Conservation (phyloP, 768 basidiomycete species). For the Auricularia heimuer region DNA sequence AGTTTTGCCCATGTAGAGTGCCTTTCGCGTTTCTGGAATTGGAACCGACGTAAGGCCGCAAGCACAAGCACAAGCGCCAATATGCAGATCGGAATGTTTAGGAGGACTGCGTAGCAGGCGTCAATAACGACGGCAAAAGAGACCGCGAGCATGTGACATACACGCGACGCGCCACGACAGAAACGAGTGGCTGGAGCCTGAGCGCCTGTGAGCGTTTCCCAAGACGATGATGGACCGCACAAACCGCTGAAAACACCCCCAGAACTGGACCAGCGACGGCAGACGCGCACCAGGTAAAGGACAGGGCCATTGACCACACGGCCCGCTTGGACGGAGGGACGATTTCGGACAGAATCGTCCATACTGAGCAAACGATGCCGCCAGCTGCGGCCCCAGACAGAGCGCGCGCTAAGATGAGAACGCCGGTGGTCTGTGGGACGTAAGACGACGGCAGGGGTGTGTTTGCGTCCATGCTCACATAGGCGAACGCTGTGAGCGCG, state of each 20-base stretch:
- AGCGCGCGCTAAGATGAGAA: conserved; percentile 58
- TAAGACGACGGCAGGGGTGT: background rate
- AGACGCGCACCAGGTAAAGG: conserved; percentile 69
- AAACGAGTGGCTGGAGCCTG: conserved; percentile 3
- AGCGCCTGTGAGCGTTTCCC: background rate
- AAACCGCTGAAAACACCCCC: conserved; percentile 72
- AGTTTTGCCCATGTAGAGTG: conserved; percentile 27
- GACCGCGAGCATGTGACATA: conserved; percentile 31
- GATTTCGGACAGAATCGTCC: conserved; percentile 80
- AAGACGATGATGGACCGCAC: conserved; percentile 16
- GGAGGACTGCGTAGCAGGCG: conserved; percentile 46
- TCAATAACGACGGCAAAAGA: conserved; percentile 9
- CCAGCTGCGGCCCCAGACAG: conserved; percentile 77
- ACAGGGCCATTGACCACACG: conserved; percentile 32
- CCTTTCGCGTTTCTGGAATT: conserved; percentile 33
- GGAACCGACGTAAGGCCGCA: conserved; percentile 50
- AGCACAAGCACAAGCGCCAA: conserved; percentile 47
- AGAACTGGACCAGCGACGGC: conserved; percentile 74
- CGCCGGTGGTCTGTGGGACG: conserved; percentile 29
- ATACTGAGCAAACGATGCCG: conserved; percentile 76
- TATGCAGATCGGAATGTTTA: conserved; percentile 70
- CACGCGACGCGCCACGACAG: conserved; percentile 81
- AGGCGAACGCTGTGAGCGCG: conserved; percentile 65
- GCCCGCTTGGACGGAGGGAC: conserved; percentile 66
- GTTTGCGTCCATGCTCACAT: conserved; percentile 31